phyloP scores from a whole-genome alignment of 805 yeast species.

The Kodamaea restingae region DNA sequence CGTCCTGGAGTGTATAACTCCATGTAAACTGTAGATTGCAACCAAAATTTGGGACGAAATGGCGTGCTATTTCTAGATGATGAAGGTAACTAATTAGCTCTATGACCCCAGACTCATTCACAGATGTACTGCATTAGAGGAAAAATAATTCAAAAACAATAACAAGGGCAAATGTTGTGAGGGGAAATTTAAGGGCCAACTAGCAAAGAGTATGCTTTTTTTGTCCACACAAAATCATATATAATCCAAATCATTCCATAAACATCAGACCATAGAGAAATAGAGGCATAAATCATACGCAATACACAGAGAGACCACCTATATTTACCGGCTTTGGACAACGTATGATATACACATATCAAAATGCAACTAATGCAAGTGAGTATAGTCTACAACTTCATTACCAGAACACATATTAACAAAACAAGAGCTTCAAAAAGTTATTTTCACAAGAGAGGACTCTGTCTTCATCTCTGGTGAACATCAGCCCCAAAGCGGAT shows the following conservation, averaged over 20 bases:
- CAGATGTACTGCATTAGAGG: not conserved
- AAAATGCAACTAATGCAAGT: slow-evolving; percentile 13
- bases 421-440: slow-evolving; percentile 12
- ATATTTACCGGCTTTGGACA: too few species aligned
- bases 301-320: too few species aligned
- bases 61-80: too few species aligned
- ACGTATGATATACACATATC: not conserved
- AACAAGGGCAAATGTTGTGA: not conserved
- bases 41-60: too few species aligned
- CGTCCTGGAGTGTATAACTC: too few species aligned
- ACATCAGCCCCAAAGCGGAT: not conserved
- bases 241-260: slow-evolving; percentile 2
- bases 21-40: too few species aligned
- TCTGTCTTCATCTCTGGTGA: not conserved
- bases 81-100: slow-evolving; percentile 1
- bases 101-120: not conserved
- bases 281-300: too few species aligned
- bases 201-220: not conserved
- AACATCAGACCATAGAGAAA: too few species aligned
- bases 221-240: not conserved
- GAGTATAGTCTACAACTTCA: slow-evolving; percentile 3
- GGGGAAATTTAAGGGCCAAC: slow-evolving; percentile 1
- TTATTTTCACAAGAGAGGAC: slow-evolving; percentile 9
- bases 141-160: not conserved
- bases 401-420: slow-evolving; percentile 5